Base-by-base conservation (phyloP, 116 monocot genomes). In the Trichopus zeylanicus region DNA sequence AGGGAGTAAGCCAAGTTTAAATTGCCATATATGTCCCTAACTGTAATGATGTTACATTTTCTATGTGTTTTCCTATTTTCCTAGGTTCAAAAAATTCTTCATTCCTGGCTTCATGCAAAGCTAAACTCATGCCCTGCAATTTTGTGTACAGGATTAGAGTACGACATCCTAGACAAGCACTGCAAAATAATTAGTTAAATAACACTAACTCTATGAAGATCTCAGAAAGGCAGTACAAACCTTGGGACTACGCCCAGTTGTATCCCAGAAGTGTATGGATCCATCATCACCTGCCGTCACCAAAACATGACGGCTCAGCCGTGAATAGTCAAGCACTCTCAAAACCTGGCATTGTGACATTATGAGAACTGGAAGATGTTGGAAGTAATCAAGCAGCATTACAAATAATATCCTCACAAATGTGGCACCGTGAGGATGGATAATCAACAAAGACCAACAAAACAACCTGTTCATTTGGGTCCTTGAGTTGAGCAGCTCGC, bases 271-370 rank as follows among this genome's bases (percentile, higher is more conserved):
- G 75, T 98, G 91, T 57, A 98, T 57, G 55, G 91, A 91, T 57
- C 98, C 98, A 85, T 88, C 98, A 80, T 98, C 98, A 55, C 98
- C 98, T 57, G 91, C 98, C 75, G 85, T 91, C 55, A 77, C 70
- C 75, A 98, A 80, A 73, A 91, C 42, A 46, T 98, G 98, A 25
- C 98, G 68, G 75, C 88, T 91, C 60, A 80, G 66, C 62, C 85
- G 78, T 67, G 98, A 98, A 82, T 91, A 98, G 70, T 98, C 91
- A 64, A 98, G 87, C 65, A 82, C 88, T 73, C 91, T 87, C 67
- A 91, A 67, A 60, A 74, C 91, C 98, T 97, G 81, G 34, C 29
- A 46, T 76, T 73, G 29, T 33, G 49, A 67, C 25, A 60, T 15
- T 31, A 69, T 67, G 39, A 84, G 60, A 58, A 26, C 54, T 2